Evolutionary conservation across 139 green algal species (phyloP), one percentile per base, ranked within the genome.

Genomic region (Axilococcus clingmanii): DNA sequence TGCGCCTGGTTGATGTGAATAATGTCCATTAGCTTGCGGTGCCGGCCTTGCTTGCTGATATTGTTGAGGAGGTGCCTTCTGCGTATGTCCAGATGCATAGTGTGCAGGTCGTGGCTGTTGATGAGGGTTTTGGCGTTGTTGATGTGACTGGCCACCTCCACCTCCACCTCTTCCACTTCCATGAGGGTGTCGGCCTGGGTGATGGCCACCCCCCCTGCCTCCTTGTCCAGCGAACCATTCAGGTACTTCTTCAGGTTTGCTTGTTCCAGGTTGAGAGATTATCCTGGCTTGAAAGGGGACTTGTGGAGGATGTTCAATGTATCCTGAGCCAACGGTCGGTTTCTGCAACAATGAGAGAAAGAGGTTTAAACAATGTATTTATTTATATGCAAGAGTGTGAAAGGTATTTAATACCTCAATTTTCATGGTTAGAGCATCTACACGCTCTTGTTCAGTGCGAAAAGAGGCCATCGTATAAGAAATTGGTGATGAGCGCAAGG

Each of bases 301-400:
- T 47, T 76, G 68, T 14, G 68, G 68, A n/a, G 68, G 68, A 44
- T 70, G 65, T 46, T 76, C 61, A 30, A 76, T 76, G 43, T 65
- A 76, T 31, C 68, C 68, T 23, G 52, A 67, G n/a, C 66, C 66
- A 7, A 75, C 37, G 31, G 65, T 69, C 7, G 65, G 65, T 33
- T 74, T 69, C 65, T 74, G 52, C 51, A 57, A 20, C 4, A 15
- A 27, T 23, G 8, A 57, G 7, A 31, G 48, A 16, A 38, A n/a
- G n/a, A n/a, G n/a, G n/a, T n/a, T n/a, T n/a, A n/a, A n/a, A n/a
- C n/a, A n/a, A n/a, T n/a, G n/a, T n/a, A n/a, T n/a, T n/a, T n/a
- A n/a, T n/a, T n/a, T n/a, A n/a, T n/a, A n/a, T n/a, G n/a, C n/a
- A n/a, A n/a, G n/a, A n/a, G n/a, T n/a, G n/a, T n/a, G n/a, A n/a